Evolutionary conservation across 345 rosid genomes (phyloP).

Genomic region (Citrus sp.): DNA sequence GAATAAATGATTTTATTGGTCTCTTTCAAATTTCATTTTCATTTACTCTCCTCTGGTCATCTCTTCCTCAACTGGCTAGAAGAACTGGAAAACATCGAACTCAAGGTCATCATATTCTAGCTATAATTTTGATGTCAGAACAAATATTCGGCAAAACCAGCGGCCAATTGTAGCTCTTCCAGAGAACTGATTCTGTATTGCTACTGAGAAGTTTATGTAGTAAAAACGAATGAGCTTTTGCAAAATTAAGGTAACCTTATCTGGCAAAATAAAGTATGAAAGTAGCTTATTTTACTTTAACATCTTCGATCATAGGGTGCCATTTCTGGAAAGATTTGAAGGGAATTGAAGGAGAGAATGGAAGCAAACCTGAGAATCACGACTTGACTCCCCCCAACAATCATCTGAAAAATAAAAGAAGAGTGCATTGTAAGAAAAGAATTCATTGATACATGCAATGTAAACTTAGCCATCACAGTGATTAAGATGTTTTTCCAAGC

Average conservation of each 20-base stretch:
- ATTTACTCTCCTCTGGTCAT: neutral
- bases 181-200: neutral
- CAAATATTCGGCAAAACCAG: neutral
- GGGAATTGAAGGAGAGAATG: neutral
- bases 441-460: neutral
- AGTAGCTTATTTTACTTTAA: no score
- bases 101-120: neutral
- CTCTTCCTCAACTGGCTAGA: neutral
- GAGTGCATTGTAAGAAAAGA: neutral
- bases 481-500: neutral
- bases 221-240: no score
- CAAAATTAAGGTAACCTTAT: no score
- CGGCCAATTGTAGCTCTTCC: neutral
- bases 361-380: constrained; percentile 14
- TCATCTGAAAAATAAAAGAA: constrained; percentile 9
- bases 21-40: no score
- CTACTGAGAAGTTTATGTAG: neutral
- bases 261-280: no score
- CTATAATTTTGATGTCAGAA: neutral
- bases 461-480: neutral
- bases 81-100: neutral
- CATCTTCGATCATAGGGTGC: neutral
- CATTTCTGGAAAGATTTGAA: neutral
- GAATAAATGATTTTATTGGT: no score
- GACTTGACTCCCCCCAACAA: constrained; percentile 23